phyloP scores from a whole-genome alignment of 2,329 filamentous ascomycete species.

The Phoma sp. region DNA sequence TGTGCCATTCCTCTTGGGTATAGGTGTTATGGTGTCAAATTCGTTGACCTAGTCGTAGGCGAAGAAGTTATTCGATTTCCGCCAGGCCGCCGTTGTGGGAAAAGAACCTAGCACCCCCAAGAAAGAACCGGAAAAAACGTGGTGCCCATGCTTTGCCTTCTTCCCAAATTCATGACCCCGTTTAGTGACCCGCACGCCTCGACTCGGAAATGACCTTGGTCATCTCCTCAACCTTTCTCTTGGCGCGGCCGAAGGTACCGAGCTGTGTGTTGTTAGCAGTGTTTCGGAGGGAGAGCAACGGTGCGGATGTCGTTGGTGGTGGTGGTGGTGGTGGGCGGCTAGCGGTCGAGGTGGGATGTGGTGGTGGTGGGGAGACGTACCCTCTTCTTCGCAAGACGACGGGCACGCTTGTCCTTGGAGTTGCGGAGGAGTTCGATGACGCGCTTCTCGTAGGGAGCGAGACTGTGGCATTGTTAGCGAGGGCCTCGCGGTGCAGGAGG shows the following conservation, averaged over 20 bases:
- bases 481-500: background rate
- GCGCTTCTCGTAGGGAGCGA: slow-evolving; percentile 78
- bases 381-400: slow-evolving; percentile 99
- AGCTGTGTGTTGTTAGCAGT: slow-evolving; percentile 63
- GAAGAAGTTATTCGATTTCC: slow-evolving; percentile 34
- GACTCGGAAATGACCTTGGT: slow-evolving; percentile 97
- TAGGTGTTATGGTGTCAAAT: slow-evolving; percentile 26
- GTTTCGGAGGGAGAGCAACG: slow-evolving; percentile 3
- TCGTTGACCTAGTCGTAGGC: too few species aligned
- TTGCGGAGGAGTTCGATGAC: slow-evolving; percentile 99
- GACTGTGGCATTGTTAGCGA: slow-evolving; percentile 24
- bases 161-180: slow-evolving; percentile 34
- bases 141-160: slow-evolving; percentile 35
- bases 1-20: slow-evolving; percentile 32
- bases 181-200: slow-evolving; percentile 75
- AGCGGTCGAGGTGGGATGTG: slow-evolving; percentile 5
- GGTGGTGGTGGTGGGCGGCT: background rate
- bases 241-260: slow-evolving; percentile 97
- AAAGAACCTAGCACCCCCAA: slow-evolving; percentile 42
- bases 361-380: slow-evolving; percentile 60
- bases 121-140: slow-evolving; percentile 41
- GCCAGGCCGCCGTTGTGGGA: slow-evolving; percentile 26
- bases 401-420: slow-evolving; percentile 98
- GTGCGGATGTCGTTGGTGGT: slow-evolving; percentile 2
- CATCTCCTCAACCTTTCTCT: slow-evolving; percentile 99